Conservation (phyloP, 768 basidiomycete genomes). For the Trametes punicea region DNA sequence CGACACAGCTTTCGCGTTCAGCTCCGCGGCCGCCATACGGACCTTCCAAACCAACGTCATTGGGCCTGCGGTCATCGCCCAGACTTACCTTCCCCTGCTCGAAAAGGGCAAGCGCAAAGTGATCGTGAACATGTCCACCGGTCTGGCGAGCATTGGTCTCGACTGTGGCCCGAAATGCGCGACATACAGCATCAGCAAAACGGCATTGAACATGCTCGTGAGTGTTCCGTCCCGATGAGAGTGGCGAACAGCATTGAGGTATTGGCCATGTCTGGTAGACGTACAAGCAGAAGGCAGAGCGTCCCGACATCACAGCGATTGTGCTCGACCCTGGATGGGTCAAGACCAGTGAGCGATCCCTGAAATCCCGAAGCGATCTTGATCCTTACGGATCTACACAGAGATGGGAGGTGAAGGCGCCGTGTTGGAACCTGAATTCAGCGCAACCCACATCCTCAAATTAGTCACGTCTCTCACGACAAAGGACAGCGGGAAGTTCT, state of each 20-base stretch:
- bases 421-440: conserved; percentile 30
- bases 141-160: conserved; percentile 33
- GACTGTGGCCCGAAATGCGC: conserved; percentile 28
- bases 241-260: neutral
- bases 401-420: conserved; percentile 36
- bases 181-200: conserved; percentile 38
- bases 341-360: conserved; percentile 31
- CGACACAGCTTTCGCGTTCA: conserved; percentile 29
- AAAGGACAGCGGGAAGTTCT: conserved; percentile 32
- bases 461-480: conserved; percentile 25
- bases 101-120: conserved; percentile 32
- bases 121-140: conserved; percentile 34
- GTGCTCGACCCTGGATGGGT: conserved; percentile 39
- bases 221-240: conserved; percentile 1
- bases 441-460: conserved; percentile 30
- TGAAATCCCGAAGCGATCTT: neutral
- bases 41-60: conserved; percentile 33
- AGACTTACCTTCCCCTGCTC: conserved; percentile 34
- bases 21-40: conserved; percentile 19
- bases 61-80: conserved; percentile 36
- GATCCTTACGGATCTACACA: neutral
- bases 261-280: conserved; percentile 23
- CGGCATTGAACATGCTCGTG: conserved; percentile 41
- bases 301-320: conserved; percentile 32
- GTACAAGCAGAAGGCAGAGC: conserved; percentile 36